phyloP scores from a whole-genome alignment of 176 grass and related monocot genomes.

The Thinopyrum elongatum region DNA sequence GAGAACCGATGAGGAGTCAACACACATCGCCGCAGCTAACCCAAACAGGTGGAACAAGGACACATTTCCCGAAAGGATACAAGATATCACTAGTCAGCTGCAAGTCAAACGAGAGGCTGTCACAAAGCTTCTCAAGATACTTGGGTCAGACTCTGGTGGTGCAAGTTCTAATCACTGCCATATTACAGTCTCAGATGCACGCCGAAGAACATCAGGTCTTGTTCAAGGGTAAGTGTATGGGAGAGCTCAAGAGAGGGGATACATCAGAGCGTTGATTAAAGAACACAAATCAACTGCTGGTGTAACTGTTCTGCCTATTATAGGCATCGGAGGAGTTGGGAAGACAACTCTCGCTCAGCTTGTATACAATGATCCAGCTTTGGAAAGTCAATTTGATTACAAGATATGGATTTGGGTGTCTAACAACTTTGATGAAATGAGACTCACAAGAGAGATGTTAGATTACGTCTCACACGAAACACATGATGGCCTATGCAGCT shows the following conservation, averaged over 20 bases:
- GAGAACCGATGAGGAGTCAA: too few relatives aligned
- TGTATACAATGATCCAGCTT: not conserved
- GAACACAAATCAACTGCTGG: not conserved
- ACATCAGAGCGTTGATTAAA: not conserved
- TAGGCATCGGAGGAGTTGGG: slow-evolving; percentile 10
- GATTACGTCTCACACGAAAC: not conserved
- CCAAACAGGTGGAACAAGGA: too few relatives aligned
- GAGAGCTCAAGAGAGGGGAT: not conserved
- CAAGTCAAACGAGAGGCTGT: too few relatives aligned
- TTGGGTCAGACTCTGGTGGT: too few relatives aligned
- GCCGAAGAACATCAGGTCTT: not conserved
- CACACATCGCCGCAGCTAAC: too few relatives aligned
- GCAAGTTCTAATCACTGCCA: too few relatives aligned
- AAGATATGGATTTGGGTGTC: slow-evolving; percentile 13
- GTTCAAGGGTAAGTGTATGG: not conserved
- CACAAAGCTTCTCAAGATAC: too few relatives aligned
- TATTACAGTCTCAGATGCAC: too few relatives aligned
- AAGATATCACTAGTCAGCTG: too few relatives aligned
- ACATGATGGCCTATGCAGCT: not conserved
- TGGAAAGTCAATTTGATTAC: not conserved
- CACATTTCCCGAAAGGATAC: too few relatives aligned
- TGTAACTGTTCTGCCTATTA: not conserved
- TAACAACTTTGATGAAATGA: not conserved
- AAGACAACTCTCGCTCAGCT: slow-evolving; percentile 20
- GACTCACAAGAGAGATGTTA: slow-evolving; percentile 12